These are phyloP conservation scores for Petunia hybrid DNA, from an alignment of 305 asterid species.

Conservation along the genomic window DNA sequence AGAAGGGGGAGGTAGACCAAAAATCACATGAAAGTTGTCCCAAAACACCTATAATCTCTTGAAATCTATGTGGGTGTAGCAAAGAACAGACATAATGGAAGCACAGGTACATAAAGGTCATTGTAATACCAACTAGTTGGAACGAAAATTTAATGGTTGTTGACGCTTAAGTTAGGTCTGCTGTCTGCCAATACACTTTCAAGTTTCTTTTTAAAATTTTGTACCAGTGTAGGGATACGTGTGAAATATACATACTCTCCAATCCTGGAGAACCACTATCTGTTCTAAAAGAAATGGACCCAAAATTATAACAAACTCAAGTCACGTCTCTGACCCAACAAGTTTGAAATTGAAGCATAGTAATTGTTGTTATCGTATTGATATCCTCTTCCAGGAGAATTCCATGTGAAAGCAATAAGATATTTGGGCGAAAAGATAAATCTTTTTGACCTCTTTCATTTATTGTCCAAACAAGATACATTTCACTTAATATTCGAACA, in stretches of 20 bases:
- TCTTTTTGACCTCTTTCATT: not conserved
- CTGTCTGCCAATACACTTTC: not conserved
- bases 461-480: constrained; percentile 23
- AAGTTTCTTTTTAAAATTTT: not conserved
- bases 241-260: not conserved
- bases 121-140: not conserved
- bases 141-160: not conserved
- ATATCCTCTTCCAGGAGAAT: not conserved
- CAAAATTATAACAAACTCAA: not conserved
- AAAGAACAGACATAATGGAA: not conserved
- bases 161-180: not conserved
- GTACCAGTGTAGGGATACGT: not conserved
- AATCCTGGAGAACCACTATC: not conserved
- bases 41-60: constrained; percentile 1
- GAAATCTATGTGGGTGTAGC: not conserved
- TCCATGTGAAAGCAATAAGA: constrained; percentile 6
- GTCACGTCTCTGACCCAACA: not conserved
- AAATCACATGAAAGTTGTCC: not conserved
- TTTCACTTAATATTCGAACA: not conserved
- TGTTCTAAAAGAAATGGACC: not conserved
- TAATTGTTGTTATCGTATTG: not conserved
- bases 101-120: not conserved
- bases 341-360: not conserved
- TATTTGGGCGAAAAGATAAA: not conserved
- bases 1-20: not conserved